Evolutionary conservation across 1,284 basidiomycete genomes (phyloP).

Genomic region (Erythrobasidium hasegawianum): DNA sequence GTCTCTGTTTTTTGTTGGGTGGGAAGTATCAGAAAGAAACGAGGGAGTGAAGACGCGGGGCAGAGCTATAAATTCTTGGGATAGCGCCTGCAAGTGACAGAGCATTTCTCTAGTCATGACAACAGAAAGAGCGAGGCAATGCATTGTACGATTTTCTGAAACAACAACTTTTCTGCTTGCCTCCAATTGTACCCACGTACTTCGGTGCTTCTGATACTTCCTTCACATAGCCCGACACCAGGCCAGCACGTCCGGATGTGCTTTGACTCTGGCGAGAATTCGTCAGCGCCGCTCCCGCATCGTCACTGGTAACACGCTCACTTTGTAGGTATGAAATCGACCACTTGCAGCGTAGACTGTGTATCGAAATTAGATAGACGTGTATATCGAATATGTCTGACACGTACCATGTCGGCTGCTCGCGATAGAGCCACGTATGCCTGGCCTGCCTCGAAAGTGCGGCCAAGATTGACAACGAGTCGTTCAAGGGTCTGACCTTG

Average conservation of each 20-base stretch:
- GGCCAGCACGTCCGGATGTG: slow-evolving; percentile 16
- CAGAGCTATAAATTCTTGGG: no score
- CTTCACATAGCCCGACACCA: not conserved
- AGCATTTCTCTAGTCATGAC: no score
- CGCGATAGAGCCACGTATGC: slow-evolving; percentile 87
- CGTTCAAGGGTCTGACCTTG: slow-evolving; percentile 63
- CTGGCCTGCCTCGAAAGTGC: slow-evolving; percentile 59
- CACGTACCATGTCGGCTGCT: slow-evolving; percentile 61
- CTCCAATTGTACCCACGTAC: not conserved
- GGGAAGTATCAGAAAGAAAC: no score
- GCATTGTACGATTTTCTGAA: no score
- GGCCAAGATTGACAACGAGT: slow-evolving; percentile 61
- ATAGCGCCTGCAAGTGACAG: no score
- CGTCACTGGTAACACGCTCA: no score
- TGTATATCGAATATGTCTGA: no score
- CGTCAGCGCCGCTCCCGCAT: no score
- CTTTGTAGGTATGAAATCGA: slow-evolving; percentile 16
- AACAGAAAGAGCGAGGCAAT: no score
- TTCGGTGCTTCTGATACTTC: not conserved
- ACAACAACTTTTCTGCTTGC: not conserved
- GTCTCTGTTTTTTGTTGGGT: no score
- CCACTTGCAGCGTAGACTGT: slow-evolving; percentile 21
- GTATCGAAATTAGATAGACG: no score
- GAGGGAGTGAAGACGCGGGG: no score
- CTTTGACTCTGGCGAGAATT: slow-evolving; percentile 8